Evolutionary conservation across 2,329 filamentous ascomycete species (phyloP), one percentile per base, ranked within the genome.

Genomic region (Fusarium verticillioides): DNA sequence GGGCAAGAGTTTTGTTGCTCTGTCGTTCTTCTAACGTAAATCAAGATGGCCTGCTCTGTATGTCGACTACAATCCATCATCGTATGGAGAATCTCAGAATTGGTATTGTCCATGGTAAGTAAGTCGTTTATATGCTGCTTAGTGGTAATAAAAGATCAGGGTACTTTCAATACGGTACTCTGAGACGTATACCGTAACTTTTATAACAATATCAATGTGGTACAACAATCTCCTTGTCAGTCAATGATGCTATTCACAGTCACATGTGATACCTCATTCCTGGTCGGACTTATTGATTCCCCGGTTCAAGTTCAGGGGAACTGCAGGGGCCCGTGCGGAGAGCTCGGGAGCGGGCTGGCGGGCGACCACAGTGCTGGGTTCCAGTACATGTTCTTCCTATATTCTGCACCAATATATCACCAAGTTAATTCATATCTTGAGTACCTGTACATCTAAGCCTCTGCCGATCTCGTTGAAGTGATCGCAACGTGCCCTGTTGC

Each of bases 401-500:
- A 36, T 52, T 46, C 44, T 50, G 47, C 44, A 36, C 37, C 9
- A 23, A 26, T 10, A 21, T n/a, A 23, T n/a, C 30, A 50, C 44
- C 18, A 26, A 8, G n/a, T 15, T 8, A 13, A 26, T 5, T 26
- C 46, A n/a, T 7, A 8, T 16, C n/a, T 10, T 4, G 66, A 50
- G 72, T 75, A 73, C 32, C 12, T 12, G 49, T 73, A 74, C 72
- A 50, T 54, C n/a, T 21, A 23, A 30, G 39, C 23, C 39, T 61
- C 49, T 43, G 71, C 28, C 52, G 71, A 73, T 73, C 71, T 59
- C 44, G 60, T 56, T 50, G 50, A 73, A 68, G 58, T 66, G 75
- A 73, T 70, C 64, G 62, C 69, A 67, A 66, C 66, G 47, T 69
- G 65, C 60, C 53, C 69, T 63, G 60, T 64, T 75, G 74, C 73